Percentiles rank a stretch among this genome's conserved stretches.
Evolutionary conservation across 441 rosid genomes (phyloP).

Genomic region (Geranium incanum): DNA sequence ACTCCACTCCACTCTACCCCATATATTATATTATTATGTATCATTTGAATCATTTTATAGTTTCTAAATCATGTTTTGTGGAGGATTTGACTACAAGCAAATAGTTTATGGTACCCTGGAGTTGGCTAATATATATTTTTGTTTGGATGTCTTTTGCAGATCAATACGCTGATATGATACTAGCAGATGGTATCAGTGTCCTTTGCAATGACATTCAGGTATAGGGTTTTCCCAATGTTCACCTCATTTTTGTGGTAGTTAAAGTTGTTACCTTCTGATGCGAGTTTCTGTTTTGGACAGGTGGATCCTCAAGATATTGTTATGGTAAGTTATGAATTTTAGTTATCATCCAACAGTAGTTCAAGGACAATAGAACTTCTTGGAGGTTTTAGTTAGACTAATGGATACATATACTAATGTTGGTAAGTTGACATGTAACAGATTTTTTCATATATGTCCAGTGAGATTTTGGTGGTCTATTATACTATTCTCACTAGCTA

Average conservation of each 20-base stretch:
- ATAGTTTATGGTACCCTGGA: not conserved
- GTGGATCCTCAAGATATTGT: constrained; percentile 99
- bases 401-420: not conserved
- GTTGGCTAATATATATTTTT: constrained; percentile 15
- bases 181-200: constrained; percentile 75
- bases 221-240: constrained; percentile 10
- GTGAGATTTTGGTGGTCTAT: not conserved
- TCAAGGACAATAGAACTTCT: not conserved
- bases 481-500: not conserved
- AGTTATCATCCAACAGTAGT: not conserved
- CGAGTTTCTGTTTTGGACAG: constrained; percentile 31
- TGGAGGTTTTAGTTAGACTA: not conserved
- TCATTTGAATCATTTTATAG: not conserved
- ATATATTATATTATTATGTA: too few relatives aligned
- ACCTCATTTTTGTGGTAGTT: not conserved
- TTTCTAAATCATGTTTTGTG: not conserved
- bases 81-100: not conserved
- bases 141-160: constrained; percentile 40
- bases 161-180: constrained; percentile 67
- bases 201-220: constrained; percentile 95
- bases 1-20: not conserved
- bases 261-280: constrained; percentile 17
- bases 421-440: not conserved
- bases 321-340: constrained; percentile 48
- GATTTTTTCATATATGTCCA: not conserved